Evolutionary conservation across 2,329 filamentous ascomycete genomes (phyloP).

Genomic region (Fusarium avenaceum): DNA sequence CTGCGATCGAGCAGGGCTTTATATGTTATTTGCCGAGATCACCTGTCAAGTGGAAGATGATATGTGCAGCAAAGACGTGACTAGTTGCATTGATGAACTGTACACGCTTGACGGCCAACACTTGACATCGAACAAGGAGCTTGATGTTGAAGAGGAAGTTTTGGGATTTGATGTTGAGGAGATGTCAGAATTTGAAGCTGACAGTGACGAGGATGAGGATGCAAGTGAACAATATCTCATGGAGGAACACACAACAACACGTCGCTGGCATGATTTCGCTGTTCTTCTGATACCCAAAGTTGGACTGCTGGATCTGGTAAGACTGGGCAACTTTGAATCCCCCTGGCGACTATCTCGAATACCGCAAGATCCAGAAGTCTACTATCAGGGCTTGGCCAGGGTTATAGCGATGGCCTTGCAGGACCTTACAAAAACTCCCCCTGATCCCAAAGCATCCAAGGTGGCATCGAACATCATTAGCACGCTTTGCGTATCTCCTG

Average conservation of each 20-base stretch:
- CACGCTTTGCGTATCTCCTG: not conserved
- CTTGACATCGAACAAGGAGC: not conserved
- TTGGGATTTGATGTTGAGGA: conserved; percentile 11
- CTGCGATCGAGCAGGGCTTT: conserved; percentile 16
- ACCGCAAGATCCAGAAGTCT: not conserved
- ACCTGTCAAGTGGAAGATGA: conserved; percentile 12
- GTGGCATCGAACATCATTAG: conserved; percentile 9
- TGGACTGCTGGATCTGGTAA: conserved; percentile 1
- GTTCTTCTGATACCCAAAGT: conserved; percentile 19
- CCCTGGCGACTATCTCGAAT: not conserved
- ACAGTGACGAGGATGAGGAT: conserved; percentile 16
- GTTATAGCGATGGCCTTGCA: not conserved
- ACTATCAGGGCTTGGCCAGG: not conserved
- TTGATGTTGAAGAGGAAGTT: conserved; percentile 20
- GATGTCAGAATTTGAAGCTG: not conserved
- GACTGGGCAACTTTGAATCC: not conserved
- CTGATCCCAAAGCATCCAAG: not conserved
- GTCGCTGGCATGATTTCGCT: conserved; percentile 20
- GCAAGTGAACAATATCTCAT: not conserved
- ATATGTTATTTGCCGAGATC: conserved; percentile 27
- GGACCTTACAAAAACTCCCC: conserved; percentile 6
- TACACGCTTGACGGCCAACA: conserved; percentile 7
- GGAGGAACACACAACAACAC: conserved; percentile 8
- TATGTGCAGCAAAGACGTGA: not conserved
- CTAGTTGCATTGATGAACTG: conserved; percentile 10